A percentile compares a stretch with the other conserved stretches of the same genome.
Evolutionary conservation across 768 basidiomycete genomes (phyloP).

Genomic region (Calocybe gangraenosa): DNA sequence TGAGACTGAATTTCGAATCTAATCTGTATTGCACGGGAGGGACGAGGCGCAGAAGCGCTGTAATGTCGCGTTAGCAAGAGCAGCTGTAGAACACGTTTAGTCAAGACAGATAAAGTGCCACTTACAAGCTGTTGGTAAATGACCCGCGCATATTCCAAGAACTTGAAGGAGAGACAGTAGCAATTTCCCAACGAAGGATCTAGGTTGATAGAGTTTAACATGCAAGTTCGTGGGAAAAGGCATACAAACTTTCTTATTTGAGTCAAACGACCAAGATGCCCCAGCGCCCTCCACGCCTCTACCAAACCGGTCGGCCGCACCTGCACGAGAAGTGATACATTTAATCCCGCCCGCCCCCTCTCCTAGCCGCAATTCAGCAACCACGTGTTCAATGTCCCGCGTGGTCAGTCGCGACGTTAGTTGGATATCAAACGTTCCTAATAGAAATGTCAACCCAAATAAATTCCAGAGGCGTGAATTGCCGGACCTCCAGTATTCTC

Average conservation of each 20-base stretch:
- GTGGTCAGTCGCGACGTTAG: conserved; percentile 60
- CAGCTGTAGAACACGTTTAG: no score
- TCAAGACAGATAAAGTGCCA: neutral
- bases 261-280: conserved; percentile 81
- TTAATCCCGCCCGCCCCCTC: conserved; percentile 68
- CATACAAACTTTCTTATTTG: conserved; percentile 50
- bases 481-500: conserved; percentile 38
- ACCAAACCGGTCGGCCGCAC: conserved; percentile 26
- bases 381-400: conserved; percentile 66
- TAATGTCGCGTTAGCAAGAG: no score
- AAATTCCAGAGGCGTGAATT: neutral
- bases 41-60: conserved; percentile 45
- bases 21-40: conserved; percentile 72
- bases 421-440: conserved; percentile 59
- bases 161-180: conserved; percentile 60
- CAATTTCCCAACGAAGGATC: conserved; percentile 79
- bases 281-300: conserved; percentile 23
- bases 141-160: conserved; percentile 74
- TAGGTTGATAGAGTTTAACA: conserved; percentile 22
- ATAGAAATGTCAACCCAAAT: conserved; percentile 2
- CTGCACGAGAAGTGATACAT: conserved; percentile 59
- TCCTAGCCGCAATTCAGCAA: conserved; percentile 73
- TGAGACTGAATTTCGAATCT: conserved; percentile 67
- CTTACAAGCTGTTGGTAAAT: conserved; percentile 36
- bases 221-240: neutral